These are phyloP conservation scores for Cercospora beticola DNA, from an alignment of 2,329 filamentous ascomycete species.

Conservation along the genomic window DNA sequence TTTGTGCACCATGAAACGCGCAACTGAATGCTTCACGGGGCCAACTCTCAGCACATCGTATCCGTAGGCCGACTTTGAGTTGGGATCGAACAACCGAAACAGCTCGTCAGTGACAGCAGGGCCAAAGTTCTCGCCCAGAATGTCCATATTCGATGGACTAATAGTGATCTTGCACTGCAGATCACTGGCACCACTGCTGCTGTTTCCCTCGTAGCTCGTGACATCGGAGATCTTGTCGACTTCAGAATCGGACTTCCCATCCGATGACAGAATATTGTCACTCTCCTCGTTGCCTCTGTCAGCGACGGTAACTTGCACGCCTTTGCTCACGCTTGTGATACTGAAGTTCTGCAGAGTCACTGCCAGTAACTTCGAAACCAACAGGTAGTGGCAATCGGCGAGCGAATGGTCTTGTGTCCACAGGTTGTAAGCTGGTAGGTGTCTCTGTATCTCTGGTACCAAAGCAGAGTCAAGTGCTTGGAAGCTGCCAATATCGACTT, in stretches of 20 bases:
- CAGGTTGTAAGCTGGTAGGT: conserved; percentile 17
- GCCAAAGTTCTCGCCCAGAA: conserved; percentile 14
- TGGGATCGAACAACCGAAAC: conserved; percentile 1
- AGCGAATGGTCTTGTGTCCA: conserved; percentile 6
- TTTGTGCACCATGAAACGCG: not conserved
- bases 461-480: conserved; percentile 9
- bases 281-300: not conserved
- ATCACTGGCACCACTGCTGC: not conserved
- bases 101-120: conserved; percentile 1
- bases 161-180: not conserved
- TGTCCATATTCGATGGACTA: conserved; percentile 5
- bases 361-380: conserved; percentile 9
- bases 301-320: not conserved
- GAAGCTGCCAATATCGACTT: conserved; percentile 3
- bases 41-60: not conserved
- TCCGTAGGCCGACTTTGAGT: not conserved
- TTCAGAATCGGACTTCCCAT: not conserved
- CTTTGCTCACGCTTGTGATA: not conserved
- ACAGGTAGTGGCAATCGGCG: conserved; percentile 9
- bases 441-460: conserved; percentile 5
- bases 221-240: not conserved
- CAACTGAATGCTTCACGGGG: conserved; percentile 1
- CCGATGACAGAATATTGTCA: not conserved
- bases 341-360: conserved; percentile 4
- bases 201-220: not conserved